A percentile compares a stretch with the other conserved stretches of the same genome.
Evolutionary conservation across 2,329 filamentous ascomycete genomes (phyloP).

Genomic region (Botrytis medusae): DNA sequence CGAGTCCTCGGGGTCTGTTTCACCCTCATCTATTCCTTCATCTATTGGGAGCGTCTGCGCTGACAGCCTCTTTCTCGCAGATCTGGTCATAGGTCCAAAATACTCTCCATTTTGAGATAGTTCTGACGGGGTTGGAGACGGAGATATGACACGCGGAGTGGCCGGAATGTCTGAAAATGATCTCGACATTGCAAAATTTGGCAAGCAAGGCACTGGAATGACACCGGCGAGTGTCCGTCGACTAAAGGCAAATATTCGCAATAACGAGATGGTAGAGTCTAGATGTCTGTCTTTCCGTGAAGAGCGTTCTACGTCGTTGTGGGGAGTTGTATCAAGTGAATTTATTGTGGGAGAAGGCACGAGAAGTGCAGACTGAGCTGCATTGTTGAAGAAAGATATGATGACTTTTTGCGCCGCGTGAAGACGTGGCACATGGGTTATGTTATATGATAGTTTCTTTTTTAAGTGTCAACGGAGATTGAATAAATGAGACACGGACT

Average conservation of each 20-base stretch:
- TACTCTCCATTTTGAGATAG: conserved; percentile 58
- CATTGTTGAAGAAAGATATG: conserved; percentile 49
- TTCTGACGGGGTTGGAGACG: conserved; percentile 74
- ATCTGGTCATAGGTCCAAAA: conserved; percentile 74
- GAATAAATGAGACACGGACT: conserved; percentile 17
- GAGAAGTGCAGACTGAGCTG: conserved; percentile 56
- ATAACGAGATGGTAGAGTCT: conserved; percentile 49
- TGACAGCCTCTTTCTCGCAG: conserved; percentile 59
- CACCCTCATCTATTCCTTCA: conserved; percentile 54
- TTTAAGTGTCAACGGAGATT: conserved; percentile 23
- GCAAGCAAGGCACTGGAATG: conserved; percentile 56
- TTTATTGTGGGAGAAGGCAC: conserved; percentile 59
- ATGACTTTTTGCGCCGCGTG: conserved; percentile 36
- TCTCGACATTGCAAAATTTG: conserved; percentile 51
- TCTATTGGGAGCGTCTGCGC: conserved; percentile 57
- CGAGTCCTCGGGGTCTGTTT: conserved; percentile 26
- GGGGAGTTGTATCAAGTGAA: conserved; percentile 34
- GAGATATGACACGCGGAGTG: conserved; percentile 85
- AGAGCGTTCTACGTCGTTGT: conserved; percentile 39
- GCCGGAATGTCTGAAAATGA: conserved; percentile 58
- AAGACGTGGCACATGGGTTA: conserved; percentile 33
- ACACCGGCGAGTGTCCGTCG: conserved; percentile 55
- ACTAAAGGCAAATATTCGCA: conserved; percentile 49
- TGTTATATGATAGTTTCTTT: conserved; percentile 14
- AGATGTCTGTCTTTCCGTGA: conserved; percentile 55